A percentile compares a stretch with the other conserved stretches of the same genome.
Conservation (phyloP, 2,329 filamentous ascomycete genomes). For the Talaromyces pinophilus region DNA sequence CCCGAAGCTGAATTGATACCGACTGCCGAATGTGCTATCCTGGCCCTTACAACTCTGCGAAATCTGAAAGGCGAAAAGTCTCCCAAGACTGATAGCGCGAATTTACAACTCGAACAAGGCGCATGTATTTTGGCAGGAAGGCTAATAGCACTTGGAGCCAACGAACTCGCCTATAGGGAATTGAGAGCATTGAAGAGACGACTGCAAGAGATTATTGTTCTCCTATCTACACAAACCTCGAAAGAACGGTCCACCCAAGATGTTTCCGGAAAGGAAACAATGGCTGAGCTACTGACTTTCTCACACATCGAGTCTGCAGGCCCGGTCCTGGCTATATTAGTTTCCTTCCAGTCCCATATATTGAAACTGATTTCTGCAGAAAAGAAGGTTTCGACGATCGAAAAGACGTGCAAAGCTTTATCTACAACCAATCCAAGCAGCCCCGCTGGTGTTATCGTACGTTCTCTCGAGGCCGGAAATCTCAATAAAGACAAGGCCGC, state of each 20-base stretch:
- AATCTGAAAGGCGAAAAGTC: constrained; percentile 36
- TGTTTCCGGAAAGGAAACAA: constrained; percentile 36
- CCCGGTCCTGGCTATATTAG: constrained; percentile 35
- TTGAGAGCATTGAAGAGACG: constrained; percentile 42
- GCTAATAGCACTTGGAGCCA: constrained; percentile 42
- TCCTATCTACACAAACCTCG: constrained; percentile 20
- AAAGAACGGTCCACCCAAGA: constrained; percentile 29
- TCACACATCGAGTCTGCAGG: constrained; percentile 32
- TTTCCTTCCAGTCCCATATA: constrained; percentile 45
- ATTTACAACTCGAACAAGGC: constrained; percentile 46
- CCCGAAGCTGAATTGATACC: constrained; percentile 32
- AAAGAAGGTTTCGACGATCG: constrained; percentile 34
- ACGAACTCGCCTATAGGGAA: constrained; percentile 45
- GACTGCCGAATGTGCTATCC: constrained; percentile 44
- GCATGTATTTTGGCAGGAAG: constrained; percentile 46
- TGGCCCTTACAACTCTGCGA: constrained; percentile 43
- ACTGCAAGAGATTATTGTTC: constrained; percentile 34
- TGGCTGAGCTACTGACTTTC: constrained; percentile 43
- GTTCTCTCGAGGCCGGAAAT: constrained; percentile 39
- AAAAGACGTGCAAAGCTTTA: constrained; percentile 36
- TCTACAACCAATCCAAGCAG: constrained; percentile 39
- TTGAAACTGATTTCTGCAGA: constrained; percentile 42
- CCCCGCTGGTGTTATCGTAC: constrained; percentile 43
- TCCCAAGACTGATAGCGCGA: constrained; percentile 30
- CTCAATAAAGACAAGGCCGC: constrained; percentile 44